These are phyloP conservation scores for Cyamopsis tetragonoloba DNA, from an alignment of 306 rosid genomes.

Conservation along the genomic window DNA sequence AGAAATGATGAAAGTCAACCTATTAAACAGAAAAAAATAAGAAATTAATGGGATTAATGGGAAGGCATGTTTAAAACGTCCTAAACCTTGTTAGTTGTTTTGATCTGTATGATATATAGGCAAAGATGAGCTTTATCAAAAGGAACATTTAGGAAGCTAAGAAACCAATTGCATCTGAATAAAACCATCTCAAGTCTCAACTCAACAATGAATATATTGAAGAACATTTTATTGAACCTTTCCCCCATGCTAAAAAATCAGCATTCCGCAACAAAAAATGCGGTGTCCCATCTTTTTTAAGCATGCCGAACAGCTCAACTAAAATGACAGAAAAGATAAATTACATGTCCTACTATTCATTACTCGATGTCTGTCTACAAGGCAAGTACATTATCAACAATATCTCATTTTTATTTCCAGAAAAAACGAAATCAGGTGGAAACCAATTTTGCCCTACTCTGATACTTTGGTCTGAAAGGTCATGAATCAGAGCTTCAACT, in stretches of 20 bases:
- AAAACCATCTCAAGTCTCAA: slow-evolving; percentile 6
- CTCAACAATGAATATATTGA: background rate
- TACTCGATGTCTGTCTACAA: background rate
- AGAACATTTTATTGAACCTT: background rate
- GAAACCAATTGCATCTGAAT: background rate
- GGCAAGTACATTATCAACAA: background rate
- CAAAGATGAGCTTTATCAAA: background rate
- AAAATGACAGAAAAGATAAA: background rate
- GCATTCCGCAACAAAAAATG: background rate
- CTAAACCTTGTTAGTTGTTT: background rate
- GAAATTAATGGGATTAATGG: background rate
- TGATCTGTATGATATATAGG: background rate
- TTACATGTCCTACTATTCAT: too few relatives aligned
- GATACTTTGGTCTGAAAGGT: background rate
- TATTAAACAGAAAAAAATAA: slow-evolving; percentile 31
- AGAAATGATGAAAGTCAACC: slow-evolving; percentile 58
- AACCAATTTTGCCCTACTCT: background rate
- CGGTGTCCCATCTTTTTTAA: background rate
- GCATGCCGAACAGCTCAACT: background rate
- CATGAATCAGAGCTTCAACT: background rate
- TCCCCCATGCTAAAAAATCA: background rate
- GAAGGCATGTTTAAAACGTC: slow-evolving; percentile 1
- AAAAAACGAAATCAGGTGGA: background rate
- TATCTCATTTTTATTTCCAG: background rate
- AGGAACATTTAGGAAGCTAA: slow-evolving; percentile 14